Evolutionary conservation across 2,329 filamentous ascomycete genomes (phyloP), one percentile per base, ranked within the genome.

Genomic region (Colletotrichum nymphaeae): DNA sequence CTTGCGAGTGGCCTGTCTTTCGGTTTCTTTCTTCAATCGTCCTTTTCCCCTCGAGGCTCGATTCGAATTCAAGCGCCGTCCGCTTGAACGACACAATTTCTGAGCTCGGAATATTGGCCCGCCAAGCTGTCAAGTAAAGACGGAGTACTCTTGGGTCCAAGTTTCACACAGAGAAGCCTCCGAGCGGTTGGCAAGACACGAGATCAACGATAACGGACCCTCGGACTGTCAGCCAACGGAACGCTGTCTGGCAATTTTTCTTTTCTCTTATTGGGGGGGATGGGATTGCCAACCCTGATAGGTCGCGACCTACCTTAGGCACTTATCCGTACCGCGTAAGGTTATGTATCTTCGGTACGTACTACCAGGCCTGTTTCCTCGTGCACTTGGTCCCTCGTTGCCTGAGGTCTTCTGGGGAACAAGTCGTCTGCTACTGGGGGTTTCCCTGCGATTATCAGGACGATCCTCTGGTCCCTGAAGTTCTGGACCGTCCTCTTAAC

Each of bases 391-490:
- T 42, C 56, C 35, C 35, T 42, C 37, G 49, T 30, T 26, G 30
- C 16, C 32, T 30, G 19, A 58, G 55, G 68, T 59, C 65, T 56
- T 60, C 19, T 22, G 7, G 22, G 12, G 7, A 55, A 56, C 16
- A n/a, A 8, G 42, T 49, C 7, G 8, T 24, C 5, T 26, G 26
- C 19, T 42, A 52, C 67, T 14, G 70, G 70, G 69, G 42, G n/a
- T 4, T n/a, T 7, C 70, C 70, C 32, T 70, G 67, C 24, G 56
- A 6, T 12, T 11, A 26, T 65, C 67, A 42, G 19, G 67, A 62
- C 56, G 70, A 73, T 73, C 70, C 30, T 64, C 55, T 65, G 70
- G 70, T 73, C 70, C 70, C 70, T 62, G 70, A 70, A 60, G 70
- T 73, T 73, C 70, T 73, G 67, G 70, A 71, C 70, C 52, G 42